phyloP scores from a whole-genome alignment of 164 flowering plant species.

The Macadamia tetraphylla region DNA sequence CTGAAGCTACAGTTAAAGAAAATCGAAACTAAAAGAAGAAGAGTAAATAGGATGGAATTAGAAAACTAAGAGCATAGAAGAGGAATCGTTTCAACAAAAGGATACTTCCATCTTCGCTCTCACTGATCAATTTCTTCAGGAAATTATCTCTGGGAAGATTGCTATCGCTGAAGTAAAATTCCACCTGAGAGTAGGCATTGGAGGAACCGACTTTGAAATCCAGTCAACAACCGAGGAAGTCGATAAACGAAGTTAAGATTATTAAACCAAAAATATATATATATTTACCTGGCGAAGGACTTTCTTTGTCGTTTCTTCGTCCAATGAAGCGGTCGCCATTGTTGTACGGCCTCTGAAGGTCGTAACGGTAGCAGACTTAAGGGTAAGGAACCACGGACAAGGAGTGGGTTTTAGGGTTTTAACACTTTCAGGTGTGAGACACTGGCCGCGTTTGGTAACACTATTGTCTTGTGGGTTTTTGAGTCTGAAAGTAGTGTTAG shows the following conservation, averaged over 20 bases:
- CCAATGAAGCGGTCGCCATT: conserved; percentile 25
- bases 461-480: too few relatives aligned
- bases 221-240: not conserved
- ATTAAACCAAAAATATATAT: not conserved
- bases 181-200: conserved; percentile 43
- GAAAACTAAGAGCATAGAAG: not conserved
- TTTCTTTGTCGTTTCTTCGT: conserved; percentile 63
- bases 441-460: too few relatives aligned
- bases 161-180: conserved; percentile 93
- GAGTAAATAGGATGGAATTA: not conserved
- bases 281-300: conserved; percentile 69
- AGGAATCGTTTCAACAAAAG: conserved; percentile 13
- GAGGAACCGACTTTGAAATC: not conserved
- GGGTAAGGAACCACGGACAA: too few relatives aligned
- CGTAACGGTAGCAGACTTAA: too few relatives aligned
- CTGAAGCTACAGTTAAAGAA: conserved; percentile 44
- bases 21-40: not conserved
- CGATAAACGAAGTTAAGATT: not conserved
- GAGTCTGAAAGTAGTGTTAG: too few relatives aligned
- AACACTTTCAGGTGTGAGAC: too few relatives aligned
- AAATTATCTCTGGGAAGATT: conserved; percentile 83
- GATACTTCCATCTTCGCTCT: conserved; percentile 87
- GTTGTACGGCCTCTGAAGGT: too few relatives aligned
- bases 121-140: conserved; percentile 49
- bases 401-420: too few relatives aligned